These are phyloP conservation scores for Crithidia mellificae DNA, from an alignment of 208 protist genomes.

Conservation along the genomic window DNA sequence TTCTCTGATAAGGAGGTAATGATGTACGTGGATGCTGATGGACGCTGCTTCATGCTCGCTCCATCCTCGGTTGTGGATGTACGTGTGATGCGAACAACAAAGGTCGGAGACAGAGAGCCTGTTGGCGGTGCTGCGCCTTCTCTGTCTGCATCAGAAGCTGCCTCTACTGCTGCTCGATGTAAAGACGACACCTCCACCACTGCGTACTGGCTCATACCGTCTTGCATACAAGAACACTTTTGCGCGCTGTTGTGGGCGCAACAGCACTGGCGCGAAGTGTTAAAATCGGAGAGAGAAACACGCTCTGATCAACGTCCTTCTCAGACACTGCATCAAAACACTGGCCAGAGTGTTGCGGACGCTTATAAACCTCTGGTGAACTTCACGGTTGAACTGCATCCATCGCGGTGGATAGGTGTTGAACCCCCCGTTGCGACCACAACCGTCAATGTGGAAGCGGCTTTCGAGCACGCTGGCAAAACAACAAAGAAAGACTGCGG, in stretches of 20 bases:
- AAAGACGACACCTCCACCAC: not conserved
- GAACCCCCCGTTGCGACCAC: too few species aligned
- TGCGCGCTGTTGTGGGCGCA: conserved; percentile 22
- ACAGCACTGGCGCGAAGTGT: not conserved
- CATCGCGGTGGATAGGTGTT: not conserved
- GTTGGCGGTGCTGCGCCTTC: too few species aligned
- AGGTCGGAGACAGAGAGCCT: not conserved
- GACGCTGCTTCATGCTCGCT: conserved; percentile 26
- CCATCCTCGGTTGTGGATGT: conserved; percentile 18
- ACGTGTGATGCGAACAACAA: not conserved
- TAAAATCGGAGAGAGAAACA: too few species aligned
- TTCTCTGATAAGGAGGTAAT: conserved; percentile 13
- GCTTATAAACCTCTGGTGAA: not conserved
- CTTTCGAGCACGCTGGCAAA: too few species aligned
- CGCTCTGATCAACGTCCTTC: too few species aligned
- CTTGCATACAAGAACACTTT: conserved; percentile 17
- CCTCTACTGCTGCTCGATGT: too few species aligned
- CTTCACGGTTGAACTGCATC: not conserved
- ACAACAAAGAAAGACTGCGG: too few species aligned
- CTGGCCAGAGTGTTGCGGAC: not conserved
- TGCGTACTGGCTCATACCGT: conserved; percentile 31
- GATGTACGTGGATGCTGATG: conserved; percentile 25
- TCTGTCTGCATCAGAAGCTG: too few species aligned
- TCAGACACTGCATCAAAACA: too few species aligned
- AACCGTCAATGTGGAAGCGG: too few species aligned